Percentiles rank a stretch among this genome's conserved stretches.
Evolutionary conservation across 2,329 filamentous ascomycete species (phyloP).

Genomic region (Periconia macrospinosa): DNA sequence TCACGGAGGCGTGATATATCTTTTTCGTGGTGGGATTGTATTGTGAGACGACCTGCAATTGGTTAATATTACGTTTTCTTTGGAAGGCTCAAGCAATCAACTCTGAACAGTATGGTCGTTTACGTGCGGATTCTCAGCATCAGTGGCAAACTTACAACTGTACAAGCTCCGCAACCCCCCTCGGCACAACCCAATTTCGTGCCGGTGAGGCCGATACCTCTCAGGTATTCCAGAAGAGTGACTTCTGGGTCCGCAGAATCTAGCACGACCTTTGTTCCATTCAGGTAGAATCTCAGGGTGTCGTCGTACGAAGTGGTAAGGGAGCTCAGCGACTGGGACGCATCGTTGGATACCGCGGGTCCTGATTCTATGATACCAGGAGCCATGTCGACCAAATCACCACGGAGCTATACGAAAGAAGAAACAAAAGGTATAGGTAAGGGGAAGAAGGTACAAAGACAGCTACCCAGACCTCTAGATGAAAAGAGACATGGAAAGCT

Average conservation of each 20-base stretch:
- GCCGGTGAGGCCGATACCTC: constrained; percentile 89
- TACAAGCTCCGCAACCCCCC: constrained; percentile 95
- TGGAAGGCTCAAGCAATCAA: neutral
- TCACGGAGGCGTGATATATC: constrained; percentile 95
- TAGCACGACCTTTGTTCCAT: constrained; percentile 84
- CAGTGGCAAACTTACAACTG: constrained; percentile 62
- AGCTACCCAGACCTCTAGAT: neutral
- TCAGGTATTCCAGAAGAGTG: constrained; percentile 88
- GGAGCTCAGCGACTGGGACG: constrained; percentile 54
- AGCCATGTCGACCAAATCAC: constrained; percentile 51
- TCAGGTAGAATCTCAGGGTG: constrained; percentile 88
- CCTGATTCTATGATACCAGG: constrained; percentile 53
- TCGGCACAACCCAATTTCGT: constrained; percentile 97
- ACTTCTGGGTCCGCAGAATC: constrained; percentile 89
- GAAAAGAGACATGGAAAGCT: neutral
- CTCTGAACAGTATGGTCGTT: neutral
- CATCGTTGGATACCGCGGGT: constrained; percentile 50
- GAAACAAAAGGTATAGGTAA: neutral
- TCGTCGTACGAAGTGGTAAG: constrained; percentile 82
- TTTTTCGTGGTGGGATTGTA: constrained; percentile 88
- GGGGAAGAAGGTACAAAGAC: neutral
- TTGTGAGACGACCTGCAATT: constrained; percentile 73
- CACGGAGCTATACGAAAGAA: neutral
- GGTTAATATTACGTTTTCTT: constrained; percentile 8
- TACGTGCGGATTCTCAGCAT: neutral